Percentiles rank a stretch among this genome's conserved stretches.
phyloP scores from a whole-genome alignment of 441 rosid species.

The Erysimum cheiri region DNA sequence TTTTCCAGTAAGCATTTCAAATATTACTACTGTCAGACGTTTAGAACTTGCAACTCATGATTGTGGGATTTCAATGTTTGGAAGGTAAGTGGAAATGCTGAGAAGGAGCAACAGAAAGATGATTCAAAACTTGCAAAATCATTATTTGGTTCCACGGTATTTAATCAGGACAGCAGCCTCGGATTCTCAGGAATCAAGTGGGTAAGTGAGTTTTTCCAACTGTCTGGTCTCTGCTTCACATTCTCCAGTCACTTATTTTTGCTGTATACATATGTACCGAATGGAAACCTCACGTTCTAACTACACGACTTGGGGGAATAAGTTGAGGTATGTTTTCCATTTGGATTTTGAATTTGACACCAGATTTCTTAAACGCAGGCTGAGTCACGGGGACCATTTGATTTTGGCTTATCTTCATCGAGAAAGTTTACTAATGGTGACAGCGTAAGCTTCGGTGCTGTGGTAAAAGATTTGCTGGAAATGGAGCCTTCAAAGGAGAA shows the following conservation, averaged over 20 bases:
- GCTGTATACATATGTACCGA: background rate
- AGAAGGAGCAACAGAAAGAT: slow-evolving; percentile 43
- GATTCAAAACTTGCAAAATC: slow-evolving; percentile 55
- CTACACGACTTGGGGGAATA: background rate
- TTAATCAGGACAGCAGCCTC: slow-evolving; percentile 76
- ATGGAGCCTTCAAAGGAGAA: slow-evolving; percentile 10
- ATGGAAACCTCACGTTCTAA: background rate
- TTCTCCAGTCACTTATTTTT: background rate
- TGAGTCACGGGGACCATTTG: slow-evolving; percentile 86
- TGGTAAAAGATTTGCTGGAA: slow-evolving; percentile 24
- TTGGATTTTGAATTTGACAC: slow-evolving; percentile 11
- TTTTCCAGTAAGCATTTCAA: background rate
- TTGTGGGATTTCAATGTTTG: slow-evolving; percentile 10
- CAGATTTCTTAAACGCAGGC: slow-evolving; percentile 51
- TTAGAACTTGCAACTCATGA: slow-evolving; percentile 24
- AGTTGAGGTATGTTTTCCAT: background rate
- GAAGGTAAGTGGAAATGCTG: slow-evolving; percentile 54
- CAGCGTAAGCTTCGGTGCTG: slow-evolving; percentile 47
- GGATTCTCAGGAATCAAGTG: slow-evolving; percentile 89
- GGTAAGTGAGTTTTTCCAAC: slow-evolving; percentile 50
- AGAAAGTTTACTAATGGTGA: slow-evolving; percentile 56
- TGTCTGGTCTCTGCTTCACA: background rate
- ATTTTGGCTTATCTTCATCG: slow-evolving; percentile 74
- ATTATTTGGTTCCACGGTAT: slow-evolving; percentile 50
- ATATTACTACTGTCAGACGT: background rate